A percentile compares a stretch with the other conserved stretches of the same genome.
Conservation (phyloP, 2,329 filamentous ascomycete species). For the Tolypocladium sp. region DNA sequence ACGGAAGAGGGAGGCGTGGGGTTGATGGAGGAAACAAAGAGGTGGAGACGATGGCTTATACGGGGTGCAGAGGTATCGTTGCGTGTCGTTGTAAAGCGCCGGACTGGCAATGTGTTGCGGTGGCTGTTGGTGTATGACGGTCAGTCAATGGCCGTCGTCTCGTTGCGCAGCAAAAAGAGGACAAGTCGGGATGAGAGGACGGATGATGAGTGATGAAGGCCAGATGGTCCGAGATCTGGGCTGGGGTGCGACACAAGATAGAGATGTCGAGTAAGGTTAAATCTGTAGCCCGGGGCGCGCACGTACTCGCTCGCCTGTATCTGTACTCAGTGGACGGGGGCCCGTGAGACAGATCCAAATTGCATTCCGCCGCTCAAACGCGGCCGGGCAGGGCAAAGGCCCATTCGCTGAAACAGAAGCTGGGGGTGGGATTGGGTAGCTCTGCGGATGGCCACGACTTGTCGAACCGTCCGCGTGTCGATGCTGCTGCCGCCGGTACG, state of each 20-base stretch:
- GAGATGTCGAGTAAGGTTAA: constrained; percentile 7
- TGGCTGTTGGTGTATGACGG: not conserved
- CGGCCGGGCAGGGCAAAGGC: constrained; percentile 12
- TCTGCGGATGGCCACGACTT: constrained; percentile 1
- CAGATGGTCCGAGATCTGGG: not conserved
- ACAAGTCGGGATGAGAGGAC: not conserved
- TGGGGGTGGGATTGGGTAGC: constrained; percentile 16
- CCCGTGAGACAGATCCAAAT: constrained; percentile 6
- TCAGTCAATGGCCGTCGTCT: not conserved
- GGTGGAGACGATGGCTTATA: not conserved
- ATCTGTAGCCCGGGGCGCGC: not conserved
- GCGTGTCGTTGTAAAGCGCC: not conserved
- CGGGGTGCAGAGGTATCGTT: not conserved
- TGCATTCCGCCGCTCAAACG: constrained; percentile 7
- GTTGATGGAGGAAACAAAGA: not conserved
- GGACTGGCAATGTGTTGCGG: not conserved
- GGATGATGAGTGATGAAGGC: not conserved
- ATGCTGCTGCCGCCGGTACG: not conserved
- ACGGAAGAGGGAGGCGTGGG: not conserved
- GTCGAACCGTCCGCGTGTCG: not conserved
- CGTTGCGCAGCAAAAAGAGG: not conserved
- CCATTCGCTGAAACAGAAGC: constrained; percentile 12
- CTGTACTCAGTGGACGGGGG: not conserved
- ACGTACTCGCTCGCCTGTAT: not conserved
- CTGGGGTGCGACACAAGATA: constrained; percentile 1